phyloP scores from a whole-genome alignment of 2,329 filamentous ascomycete species.

The Colletotrichum tofieldiae region DNA sequence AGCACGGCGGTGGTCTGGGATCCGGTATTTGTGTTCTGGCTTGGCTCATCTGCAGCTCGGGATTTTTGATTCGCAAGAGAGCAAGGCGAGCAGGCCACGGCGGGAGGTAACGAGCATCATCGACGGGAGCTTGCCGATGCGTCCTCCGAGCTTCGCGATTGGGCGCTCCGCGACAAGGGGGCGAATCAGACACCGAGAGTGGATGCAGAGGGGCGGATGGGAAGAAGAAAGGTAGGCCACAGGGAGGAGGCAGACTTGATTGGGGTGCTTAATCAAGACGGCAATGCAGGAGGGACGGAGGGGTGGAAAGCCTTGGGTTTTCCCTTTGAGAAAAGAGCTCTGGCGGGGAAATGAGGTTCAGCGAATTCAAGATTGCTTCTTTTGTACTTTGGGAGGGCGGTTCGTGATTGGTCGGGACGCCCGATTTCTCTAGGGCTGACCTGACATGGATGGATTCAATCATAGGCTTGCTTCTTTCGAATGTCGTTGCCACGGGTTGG shows the following conservation, averaged over 20 bases:
- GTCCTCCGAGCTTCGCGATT: neutral
- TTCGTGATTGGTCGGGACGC: neutral
- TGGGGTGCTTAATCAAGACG: neutral
- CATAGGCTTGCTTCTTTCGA: neutral
- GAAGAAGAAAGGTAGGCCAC: neutral
- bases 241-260: neutral
- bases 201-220: neutral
- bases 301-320: neutral
- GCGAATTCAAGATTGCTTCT: neutral
- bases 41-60: neutral
- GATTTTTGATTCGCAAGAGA: neutral
- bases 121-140: neutral
- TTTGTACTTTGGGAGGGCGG: neutral
- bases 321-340: neutral
- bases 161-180: neutral
- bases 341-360: neutral
- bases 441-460: neutral
- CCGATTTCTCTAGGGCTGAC: neutral
- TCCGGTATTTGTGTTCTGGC: neutral
- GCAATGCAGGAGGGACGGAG: neutral
- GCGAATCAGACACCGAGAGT: neutral
- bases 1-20: neutral
- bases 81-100: neutral
- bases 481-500: neutral
- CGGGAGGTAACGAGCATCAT: neutral